Evolutionary conservation across 257 asterid genomes (phyloP), one percentile per base, ranked within the genome.

Genomic region (Eustoma russellianum): DNA sequence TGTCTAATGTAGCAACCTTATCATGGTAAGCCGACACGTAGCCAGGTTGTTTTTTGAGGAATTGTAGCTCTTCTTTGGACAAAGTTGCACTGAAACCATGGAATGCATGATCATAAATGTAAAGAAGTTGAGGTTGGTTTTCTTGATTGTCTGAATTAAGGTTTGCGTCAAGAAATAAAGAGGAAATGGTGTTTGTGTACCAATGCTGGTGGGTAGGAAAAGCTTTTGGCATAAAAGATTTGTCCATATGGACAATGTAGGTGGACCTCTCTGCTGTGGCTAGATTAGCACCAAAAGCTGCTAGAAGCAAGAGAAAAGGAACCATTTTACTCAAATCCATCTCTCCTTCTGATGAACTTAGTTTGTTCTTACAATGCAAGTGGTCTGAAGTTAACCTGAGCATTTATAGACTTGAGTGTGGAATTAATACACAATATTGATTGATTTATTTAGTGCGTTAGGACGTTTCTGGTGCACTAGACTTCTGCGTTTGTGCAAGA

Each of bases 21-120:
- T 80, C 88, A 0, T 14, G 33, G 19, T 59, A 77, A 3, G 77
- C 69, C 1, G 79, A 65, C 33, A 80, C 66, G 48, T 66, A 77
- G 2, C 88, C 85, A 0, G 70, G 73, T 7, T 48, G 17, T 7
- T 62, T 73, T 53, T 55, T 53, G 0, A 77, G 52, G 49, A 52
- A 14, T 60, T 63, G 50, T 2, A 75, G 64, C 8, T 81, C 80
- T 2, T 53, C 57, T 12, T 45, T n/a, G 0, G 83, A 74, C 52
- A 81, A 30, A 28, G 63, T 7, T 0, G 77, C 80, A 50, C 73
- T 72, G 46, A 80, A 80, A 19, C 82, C 88, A 5, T 74, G 78
- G 13, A 77, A 62, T 0, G 65, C 82, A 44, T 72, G 47, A 65
- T 70, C 68, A 17, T 75, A 81, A 9, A 77, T 65, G 68, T 81